A percentile compares a stretch with the other conserved stretches of the same genome.
phyloP scores from a whole-genome alignment of 2,329 filamentous ascomycete species.

The Sclerotinia trifoliorum region DNA sequence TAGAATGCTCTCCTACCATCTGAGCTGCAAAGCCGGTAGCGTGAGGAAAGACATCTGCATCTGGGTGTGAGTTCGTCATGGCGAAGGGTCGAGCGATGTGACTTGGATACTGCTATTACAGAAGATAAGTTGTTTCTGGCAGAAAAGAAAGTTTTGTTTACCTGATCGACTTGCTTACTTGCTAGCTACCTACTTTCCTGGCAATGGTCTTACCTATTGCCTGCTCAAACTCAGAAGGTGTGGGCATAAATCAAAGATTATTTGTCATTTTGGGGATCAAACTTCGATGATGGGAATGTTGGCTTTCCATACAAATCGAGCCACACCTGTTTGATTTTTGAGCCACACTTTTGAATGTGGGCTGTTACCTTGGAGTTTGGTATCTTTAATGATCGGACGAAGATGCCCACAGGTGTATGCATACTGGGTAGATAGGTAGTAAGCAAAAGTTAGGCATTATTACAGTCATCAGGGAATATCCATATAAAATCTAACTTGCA shows the following conservation, averaged over 20 bases:
- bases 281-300: slow-evolving; percentile 18
- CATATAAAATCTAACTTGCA: background rate
- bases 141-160: background rate
- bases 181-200: background rate
- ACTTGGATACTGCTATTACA: background rate
- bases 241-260: background rate
- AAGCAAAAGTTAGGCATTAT: no score
- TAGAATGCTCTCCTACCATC: slow-evolving; percentile 48
- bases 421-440: no score
- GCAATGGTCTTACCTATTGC: background rate
- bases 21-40: slow-evolving; percentile 51
- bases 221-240: no score
- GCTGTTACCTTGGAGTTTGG: no score
- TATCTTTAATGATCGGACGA: no score
- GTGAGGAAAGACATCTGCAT: slow-evolving; percentile 43
- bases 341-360: background rate
- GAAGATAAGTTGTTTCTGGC: background rate
- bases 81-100: background rate
- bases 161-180: background rate
- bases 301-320: slow-evolving; percentile 8
- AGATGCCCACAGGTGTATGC: no score
- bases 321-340: background rate
- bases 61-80: slow-evolving; percentile 27
- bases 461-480: background rate
- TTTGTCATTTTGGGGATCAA: slow-evolving; percentile 22